Conservation (phyloP, 2,329 filamentous ascomycete genomes). For the Neonectria magnoliae region DNA sequence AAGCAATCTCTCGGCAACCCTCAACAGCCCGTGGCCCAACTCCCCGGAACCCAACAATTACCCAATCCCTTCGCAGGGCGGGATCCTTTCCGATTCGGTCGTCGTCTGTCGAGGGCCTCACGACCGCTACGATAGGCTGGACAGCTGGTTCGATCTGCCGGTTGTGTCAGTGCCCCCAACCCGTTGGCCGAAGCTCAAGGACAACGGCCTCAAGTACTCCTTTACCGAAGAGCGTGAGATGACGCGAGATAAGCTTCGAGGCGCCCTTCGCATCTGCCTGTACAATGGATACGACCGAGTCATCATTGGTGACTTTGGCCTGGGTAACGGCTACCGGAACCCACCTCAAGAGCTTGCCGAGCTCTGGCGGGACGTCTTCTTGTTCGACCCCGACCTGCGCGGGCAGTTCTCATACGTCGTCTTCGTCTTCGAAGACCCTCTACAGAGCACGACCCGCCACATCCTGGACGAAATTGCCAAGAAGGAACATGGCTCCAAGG, state of each 20-base stretch:
- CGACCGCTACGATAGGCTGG: conserved; percentile 68
- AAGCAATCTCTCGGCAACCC: conserved; percentile 76
- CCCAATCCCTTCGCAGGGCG: conserved; percentile 75
- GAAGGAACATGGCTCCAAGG: conserved; percentile 53
- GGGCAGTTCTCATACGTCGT: conserved; percentile 70
- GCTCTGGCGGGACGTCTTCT: conserved; percentile 72
- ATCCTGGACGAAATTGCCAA: conserved; percentile 66
- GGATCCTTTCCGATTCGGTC: conserved; percentile 75
- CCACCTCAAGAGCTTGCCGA: conserved; percentile 72
- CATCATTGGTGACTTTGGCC: conserved; percentile 72
- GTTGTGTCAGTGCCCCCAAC: conserved; percentile 80
- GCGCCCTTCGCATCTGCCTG: conserved; percentile 75
- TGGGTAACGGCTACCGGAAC: conserved; percentile 72
- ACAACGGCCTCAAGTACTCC: conserved; percentile 73
- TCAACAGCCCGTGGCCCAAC: conserved; percentile 68
- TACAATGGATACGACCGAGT: conserved; percentile 66
- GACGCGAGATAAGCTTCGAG: conserved; percentile 77
- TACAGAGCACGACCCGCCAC: conserved; percentile 62
- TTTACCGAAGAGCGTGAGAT: conserved; percentile 77
- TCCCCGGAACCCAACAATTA: conserved; percentile 65
- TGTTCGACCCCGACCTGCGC: conserved; percentile 70
- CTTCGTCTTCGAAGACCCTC: conserved; percentile 71
- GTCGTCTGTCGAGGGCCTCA: conserved; percentile 79
- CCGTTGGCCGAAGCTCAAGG: conserved; percentile 77
- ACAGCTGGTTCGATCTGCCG: conserved; percentile 67